These are phyloP conservation scores for Komagataella ulmi DNA, from an alignment of 805 yeast genomes.

Conservation along the genomic window DNA sequence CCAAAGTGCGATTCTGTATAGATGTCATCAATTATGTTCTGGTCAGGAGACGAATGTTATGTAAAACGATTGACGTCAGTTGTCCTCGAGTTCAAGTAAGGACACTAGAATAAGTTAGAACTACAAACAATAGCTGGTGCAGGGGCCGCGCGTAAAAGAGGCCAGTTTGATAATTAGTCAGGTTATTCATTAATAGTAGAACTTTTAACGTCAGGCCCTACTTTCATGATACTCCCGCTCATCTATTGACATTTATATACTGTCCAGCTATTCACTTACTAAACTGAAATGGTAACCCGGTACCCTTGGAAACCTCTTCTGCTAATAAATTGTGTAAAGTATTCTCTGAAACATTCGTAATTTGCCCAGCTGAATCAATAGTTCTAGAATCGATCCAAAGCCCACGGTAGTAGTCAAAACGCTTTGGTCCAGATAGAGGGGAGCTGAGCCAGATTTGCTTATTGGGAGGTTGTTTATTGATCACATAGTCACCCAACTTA, in stretches of 20 bases:
- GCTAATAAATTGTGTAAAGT: constrained; percentile 32
- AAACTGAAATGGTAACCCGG: constrained; percentile 9
- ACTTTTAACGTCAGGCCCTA: no score
- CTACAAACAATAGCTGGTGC: no score
- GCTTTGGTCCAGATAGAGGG: constrained; percentile 87
- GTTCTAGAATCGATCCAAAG: constrained; percentile 39
- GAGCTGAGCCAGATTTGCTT: constrained; percentile 93
- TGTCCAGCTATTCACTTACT: neutral
- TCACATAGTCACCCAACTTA: constrained; percentile 71
- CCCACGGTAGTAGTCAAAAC: constrained; percentile 62
- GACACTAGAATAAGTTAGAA: no score
- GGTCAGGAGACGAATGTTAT: neutral
- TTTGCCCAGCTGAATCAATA: neutral
- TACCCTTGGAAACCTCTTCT: constrained; percentile 28
- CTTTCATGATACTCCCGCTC: no score
- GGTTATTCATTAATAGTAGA: no score
- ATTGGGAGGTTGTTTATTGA: constrained; percentile 96
- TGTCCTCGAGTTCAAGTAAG: neutral
- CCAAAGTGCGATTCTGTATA: constrained; percentile 77
- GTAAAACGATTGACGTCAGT: neutral
- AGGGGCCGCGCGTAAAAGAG: no score
- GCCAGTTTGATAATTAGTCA: no score
- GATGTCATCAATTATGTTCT: neutral
- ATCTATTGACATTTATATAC: neutral
- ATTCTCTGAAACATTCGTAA: constrained; percentile 8